Base-by-base conservation (phyloP, 1,284 basidiomycete species). In the Ganoderma sp. region DNA sequence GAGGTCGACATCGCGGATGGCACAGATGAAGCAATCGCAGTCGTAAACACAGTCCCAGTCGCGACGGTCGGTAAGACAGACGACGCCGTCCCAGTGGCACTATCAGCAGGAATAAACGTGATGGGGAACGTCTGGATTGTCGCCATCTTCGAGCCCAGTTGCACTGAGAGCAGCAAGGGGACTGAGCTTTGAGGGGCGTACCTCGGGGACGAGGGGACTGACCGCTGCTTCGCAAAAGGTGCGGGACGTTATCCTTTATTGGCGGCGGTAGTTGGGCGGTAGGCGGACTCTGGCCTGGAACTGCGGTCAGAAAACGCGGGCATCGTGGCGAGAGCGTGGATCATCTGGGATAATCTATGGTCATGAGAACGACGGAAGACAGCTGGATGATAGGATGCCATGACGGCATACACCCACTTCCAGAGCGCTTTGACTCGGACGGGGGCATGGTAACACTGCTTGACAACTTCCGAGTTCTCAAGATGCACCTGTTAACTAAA, bases 221-320 rank as follows among this genome's bases (percentile, higher is more conserved):
- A 60, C 39, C 64, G 64, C 64, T 39, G 22, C 57, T 42, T 32
- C 37, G 32, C 19, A 7, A 34, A 58, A n/a, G n/a, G n/a, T 34
- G 19, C 19, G 12, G 28, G 25, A 17, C 12, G 28, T 1, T 56
- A 56, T 7, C 32, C 34, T 58, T 58, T 58, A 58, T 58, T 12
- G 56, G 56, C 19, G 32, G n/a, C 6, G 34, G n/a, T 12, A 2
- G 39, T 19, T 10, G 19, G 32, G n/a, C 6, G 34, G n/a, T 12
- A 2, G 39, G 37, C n/a, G 19, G 19, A 19, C 34, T 17, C 37
- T 58, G n/a, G 56, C 56, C 56, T 58, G 7, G n/a, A 39, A 58
- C 56, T 58, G 56, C 56, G 56, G n/a, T 58, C 56, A 58, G n/a
- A 37, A 34, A 58, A 32, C 32, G 19, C n/a, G 56, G 34, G 56